Evolutionary conservation across 805 yeast species (phyloP), one percentile per base, ranked within the genome.

Genomic region (Cyberlindnera veronae): DNA sequence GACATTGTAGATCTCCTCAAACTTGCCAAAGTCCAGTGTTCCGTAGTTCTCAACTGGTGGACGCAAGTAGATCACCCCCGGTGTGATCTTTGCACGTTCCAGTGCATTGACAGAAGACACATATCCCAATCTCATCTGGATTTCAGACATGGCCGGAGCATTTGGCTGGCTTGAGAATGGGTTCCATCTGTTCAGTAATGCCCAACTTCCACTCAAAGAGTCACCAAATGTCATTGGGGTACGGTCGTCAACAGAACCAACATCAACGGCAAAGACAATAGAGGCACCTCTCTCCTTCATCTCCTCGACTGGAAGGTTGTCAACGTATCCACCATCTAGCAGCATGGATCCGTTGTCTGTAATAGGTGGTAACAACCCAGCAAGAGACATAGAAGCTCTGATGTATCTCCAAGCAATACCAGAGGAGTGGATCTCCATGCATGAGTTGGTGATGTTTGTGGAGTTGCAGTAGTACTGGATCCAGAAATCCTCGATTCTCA

Each of bases 331-430:
- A 31, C 99, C 99, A 62, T 91, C 99, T 31, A 93, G 65, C 21
- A 93, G 64, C 98, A 91, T 91, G 29, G 84, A 78, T 0, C 99
- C 99, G 39, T 86, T 80, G 54, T 80, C 93, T 4, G 93, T 82
- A 18, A 93, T 68, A 1, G 91, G 91, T 4, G 99, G 99, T 18
- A 91, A 66, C 28, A 93, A 68, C 0, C 98, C 97, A 1, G 98
- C 98, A 36, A 91, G 69, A 0, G 96, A 84, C 99, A 91, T 91
- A 0, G 96, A 87, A 0, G 99, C 99, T 36, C 99, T 70, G 33
- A 91, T 84, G 51, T 84, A 93, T 47, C 97, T 69, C 99, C 99
- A 91, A 11, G 95, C 90, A 56, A 86, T 87, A 3, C 99, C 99
- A 27, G 82, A 74, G 5, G 87, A 78, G 57, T 91, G 99, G 20